phyloP scores from a whole-genome alignment of 495 filamentous ascomycete genomes.

The Tuber melanosporum region DNA sequence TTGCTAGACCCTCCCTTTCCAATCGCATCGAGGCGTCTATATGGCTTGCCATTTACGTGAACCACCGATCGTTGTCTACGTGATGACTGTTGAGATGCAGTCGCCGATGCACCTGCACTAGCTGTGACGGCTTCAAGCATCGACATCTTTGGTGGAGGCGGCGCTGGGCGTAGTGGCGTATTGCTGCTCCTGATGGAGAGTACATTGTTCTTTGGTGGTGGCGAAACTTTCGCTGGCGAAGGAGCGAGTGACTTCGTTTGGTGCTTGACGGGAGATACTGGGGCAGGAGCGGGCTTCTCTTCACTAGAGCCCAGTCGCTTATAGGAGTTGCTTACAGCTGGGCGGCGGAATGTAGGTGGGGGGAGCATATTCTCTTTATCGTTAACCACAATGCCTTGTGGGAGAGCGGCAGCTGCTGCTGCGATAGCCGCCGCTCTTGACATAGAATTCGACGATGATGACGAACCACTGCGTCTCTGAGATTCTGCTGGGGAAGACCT shows the following conservation, averaged over 20 bases:
- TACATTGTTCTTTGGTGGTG: conserved; percentile 53
- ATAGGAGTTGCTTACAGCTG: conserved; percentile 15
- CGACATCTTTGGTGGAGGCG: conserved; percentile 89
- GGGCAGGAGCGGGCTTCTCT: conserved; percentile 23
- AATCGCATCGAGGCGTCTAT: conserved; percentile 79
- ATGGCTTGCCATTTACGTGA: conserved; percentile 82
- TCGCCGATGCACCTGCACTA: conserved; percentile 65
- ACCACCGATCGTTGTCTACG: conserved; percentile 71
- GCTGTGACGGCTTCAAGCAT: conserved; percentile 86
- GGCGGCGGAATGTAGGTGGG: conserved; percentile 36
- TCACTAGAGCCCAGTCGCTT: conserved; percentile 23
- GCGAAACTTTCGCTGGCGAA: conserved; percentile 25
- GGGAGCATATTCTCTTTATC: conserved; percentile 41
- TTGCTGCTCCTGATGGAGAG: conserved; percentile 70
- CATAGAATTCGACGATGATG: conserved; percentile 20
- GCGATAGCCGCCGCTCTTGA: conserved; percentile 33
- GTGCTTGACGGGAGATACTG: conserved; percentile 17
- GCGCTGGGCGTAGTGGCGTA: conserved; percentile 71
- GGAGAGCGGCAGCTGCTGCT: conserved; percentile 27
- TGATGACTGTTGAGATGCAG: conserved; percentile 44
- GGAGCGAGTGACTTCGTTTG: conserved; percentile 25
- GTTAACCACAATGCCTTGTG: conserved; percentile 21
- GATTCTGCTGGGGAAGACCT: conserved; percentile 16
- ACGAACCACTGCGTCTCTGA: conserved; percentile 27
- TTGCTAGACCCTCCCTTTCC: conserved; percentile 86